Conservation (phyloP, 441 rosid species). For the Erysimum cheiri region DNA sequence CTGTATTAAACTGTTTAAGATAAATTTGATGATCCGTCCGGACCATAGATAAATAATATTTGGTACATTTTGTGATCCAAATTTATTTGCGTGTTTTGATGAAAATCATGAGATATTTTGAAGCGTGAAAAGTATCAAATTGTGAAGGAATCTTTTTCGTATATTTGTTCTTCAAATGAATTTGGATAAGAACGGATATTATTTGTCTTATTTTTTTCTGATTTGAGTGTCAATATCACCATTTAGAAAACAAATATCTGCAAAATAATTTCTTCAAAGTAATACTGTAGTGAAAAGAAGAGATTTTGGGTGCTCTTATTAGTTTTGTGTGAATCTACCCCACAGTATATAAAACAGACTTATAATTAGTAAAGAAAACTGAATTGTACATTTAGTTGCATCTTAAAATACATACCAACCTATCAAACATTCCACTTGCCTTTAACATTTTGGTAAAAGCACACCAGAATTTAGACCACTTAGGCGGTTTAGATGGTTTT, state of each 20-base stretch:
- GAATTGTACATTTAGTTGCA: constrained; percentile 5
- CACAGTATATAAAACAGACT: constrained; percentile 18
- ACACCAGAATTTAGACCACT: constrained; percentile 21
- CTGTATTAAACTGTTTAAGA: too few species aligned
- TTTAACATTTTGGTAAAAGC: neutral
- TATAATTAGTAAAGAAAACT: constrained; percentile 10
- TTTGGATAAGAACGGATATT: constrained; percentile 36
- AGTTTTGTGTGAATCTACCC: constrained; percentile 22
- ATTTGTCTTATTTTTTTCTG: neutral
- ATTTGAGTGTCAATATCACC: neutral
- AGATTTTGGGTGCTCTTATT: constrained; percentile 19
- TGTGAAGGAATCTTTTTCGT: constrained; percentile 30
- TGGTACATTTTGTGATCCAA: constrained; percentile 23
- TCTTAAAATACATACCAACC: constrained; percentile 4
- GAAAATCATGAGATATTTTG: constrained; percentile 26
- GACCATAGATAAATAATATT: neutral
- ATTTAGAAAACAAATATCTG: neutral
- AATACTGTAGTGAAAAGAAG: neutral
- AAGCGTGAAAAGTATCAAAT: constrained; percentile 13
- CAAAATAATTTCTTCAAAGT: neutral
- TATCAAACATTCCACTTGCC: neutral
- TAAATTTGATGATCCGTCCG: neutral
- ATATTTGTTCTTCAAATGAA: neutral
- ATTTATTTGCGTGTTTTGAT: constrained; percentile 12
- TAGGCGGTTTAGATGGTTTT: neutral